phyloP scores from a whole-genome alignment of 768 basidiomycete species.

The Cubamyces sp. region DNA sequence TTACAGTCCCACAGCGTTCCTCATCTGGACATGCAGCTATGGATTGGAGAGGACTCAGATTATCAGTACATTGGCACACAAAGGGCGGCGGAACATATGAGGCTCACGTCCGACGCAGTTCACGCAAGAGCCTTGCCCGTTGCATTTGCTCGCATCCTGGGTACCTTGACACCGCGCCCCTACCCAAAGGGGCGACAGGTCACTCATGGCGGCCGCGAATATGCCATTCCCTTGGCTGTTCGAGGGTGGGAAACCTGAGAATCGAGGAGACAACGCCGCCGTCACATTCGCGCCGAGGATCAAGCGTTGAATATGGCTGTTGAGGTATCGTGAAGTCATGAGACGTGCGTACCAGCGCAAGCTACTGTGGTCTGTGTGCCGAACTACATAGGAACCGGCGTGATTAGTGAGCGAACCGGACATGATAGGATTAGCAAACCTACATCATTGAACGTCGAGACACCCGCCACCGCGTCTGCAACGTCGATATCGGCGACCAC shows the following conservation, averaged over 20 bases:
- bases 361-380: slow-evolving; percentile 26
- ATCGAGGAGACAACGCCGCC: too few relatives aligned
- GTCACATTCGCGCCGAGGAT: too few relatives aligned
- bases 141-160: slow-evolving; percentile 32
- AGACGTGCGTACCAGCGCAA: slow-evolving; percentile 18
- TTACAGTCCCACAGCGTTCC: slow-evolving; percentile 27
- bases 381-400: slow-evolving; percentile 3
- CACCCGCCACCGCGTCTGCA: slow-evolving; percentile 22
- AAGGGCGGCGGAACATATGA: not conserved
- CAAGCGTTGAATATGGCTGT: too few relatives aligned
- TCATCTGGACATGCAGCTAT: slow-evolving; percentile 31
- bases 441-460: slow-evolving; percentile 29
- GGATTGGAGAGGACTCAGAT: too few relatives aligned
- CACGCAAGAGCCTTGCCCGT: slow-evolving; percentile 34
- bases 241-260: slow-evolving; percentile 32
- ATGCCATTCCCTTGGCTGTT: slow-evolving; percentile 37
- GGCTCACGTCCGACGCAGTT: slow-evolving; percentile 36
- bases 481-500: slow-evolving; percentile 9
- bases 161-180: slow-evolving; percentile 35
- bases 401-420: not conserved
- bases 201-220: slow-evolving; percentile 38
- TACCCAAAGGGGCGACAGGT: slow-evolving; percentile 39
- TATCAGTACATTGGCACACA: not conserved
- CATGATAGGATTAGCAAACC: not conserved
- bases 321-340: not conserved